Conservation (phyloP, 2,329 filamentous ascomycete genomes). For the Bipolaris sorokiniana region DNA sequence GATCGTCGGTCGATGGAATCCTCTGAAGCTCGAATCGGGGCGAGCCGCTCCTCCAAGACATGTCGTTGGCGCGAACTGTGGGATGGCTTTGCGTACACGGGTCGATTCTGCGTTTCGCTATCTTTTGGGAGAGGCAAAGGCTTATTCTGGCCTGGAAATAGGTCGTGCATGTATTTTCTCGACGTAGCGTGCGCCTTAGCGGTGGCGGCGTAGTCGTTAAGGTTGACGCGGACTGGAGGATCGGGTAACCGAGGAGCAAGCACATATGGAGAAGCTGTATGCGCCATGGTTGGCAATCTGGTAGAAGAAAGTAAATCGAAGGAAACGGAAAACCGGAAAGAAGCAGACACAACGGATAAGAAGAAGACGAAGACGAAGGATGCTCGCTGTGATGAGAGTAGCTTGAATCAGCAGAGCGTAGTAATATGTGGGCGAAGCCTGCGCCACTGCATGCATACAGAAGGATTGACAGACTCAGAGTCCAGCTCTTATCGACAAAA, state of each 20-base stretch:
- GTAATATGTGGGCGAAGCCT: not conserved
- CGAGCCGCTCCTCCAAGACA: not conserved
- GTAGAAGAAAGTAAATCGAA: not conserved
- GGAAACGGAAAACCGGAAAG: not conserved
- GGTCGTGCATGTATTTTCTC: slow-evolving; percentile 13
- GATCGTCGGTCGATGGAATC: slow-evolving; percentile 3
- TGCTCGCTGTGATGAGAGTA: not conserved
- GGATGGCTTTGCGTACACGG: not conserved
- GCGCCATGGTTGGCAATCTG: slow-evolving; percentile 22
- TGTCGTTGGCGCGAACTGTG: not conserved
- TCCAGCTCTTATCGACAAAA: slow-evolving; percentile 11
- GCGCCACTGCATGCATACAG: slow-evolving; percentile 8
- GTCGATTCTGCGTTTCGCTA: not conserved
- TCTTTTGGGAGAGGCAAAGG: slow-evolving; percentile 5
- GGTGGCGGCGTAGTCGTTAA: slow-evolving; percentile 21
- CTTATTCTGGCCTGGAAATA: slow-evolving; percentile 14
- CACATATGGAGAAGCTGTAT: slow-evolving; percentile 19
- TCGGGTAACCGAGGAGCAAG: slow-evolving; percentile 33
- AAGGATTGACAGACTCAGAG: slow-evolving; percentile 9
- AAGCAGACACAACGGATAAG: not conserved
- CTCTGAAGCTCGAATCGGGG: not conserved
- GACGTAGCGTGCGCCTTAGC: slow-evolving; percentile 8
- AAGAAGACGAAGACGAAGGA: not conserved
- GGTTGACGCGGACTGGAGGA: slow-evolving; percentile 33
- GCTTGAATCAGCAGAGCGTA: not conserved